Base-by-base conservation (phyloP, 2,329 filamentous ascomycete genomes). In the Talaromyces sp. region DNA sequence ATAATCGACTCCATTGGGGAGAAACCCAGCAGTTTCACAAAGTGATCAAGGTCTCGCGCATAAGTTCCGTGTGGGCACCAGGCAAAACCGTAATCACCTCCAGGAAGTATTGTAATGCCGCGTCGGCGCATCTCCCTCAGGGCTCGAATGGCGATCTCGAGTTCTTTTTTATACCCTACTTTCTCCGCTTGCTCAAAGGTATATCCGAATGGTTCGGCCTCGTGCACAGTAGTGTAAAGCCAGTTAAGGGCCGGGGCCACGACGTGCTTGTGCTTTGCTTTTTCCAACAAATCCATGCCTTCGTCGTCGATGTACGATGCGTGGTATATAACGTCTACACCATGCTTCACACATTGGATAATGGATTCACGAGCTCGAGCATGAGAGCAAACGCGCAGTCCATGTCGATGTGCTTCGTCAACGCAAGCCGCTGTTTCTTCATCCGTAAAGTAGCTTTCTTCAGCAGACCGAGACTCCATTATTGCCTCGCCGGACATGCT, bases 1-100 rank as follows among this genome's bases (percentile, higher is more conserved):
- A 82, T 72, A 36, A 82, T 72, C 5, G 74, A 66, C 59, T 82
- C 80, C 52, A 75, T 72, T 0, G 78, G 71, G 0, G 79, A 80
- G 65, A 80, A 81, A 1, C 70, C 77, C 5, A 82, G 68, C 0
- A 79, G 69, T 11, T 79, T 77, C 15, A 77, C 73, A 55, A 82
- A 82, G 60, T 81, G 79, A 42, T 73, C 76, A 3, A 81, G 71
- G 59, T 82, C 80, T 1, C 75, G 72, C 0, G 80, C 78, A 64
- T 82, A 81, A 0, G 79, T 80, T 8, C 80, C 79, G 51, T 82
- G 79, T 0, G 78, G 79, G 0, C 76, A 77, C 79, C 78, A 81
- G 1, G 79, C 75, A 58, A 81, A 81, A 3, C 79, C 78, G 54
- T 80, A 82, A 63, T 81, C 78, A 22, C 55, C 42, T 10, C 58